Conservation (phyloP, 2,329 filamentous ascomycete species). For the Coleophoma cylindrospora region DNA sequence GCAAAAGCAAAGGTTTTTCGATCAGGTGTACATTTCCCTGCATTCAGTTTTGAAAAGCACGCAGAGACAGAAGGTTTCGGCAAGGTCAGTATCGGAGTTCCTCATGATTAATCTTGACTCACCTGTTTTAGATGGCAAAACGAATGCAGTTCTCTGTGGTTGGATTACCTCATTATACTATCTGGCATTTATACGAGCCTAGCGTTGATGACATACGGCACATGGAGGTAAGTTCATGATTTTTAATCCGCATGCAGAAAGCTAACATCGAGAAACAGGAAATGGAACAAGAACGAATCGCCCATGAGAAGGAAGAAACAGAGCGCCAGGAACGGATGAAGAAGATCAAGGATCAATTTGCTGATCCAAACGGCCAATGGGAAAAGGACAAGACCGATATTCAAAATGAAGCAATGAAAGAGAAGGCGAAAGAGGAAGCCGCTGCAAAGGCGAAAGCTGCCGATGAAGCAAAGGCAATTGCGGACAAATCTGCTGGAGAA, state of each 20-base stretch:
- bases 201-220: slow-evolving; percentile 94
- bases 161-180: slow-evolving; percentile 93
- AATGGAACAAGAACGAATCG: slow-evolving; percentile 84
- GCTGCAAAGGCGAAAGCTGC: slow-evolving; percentile 11
- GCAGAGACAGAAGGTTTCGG: slow-evolving; percentile 98
- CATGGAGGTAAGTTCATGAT: slow-evolving; percentile 65
- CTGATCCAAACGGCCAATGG: slow-evolving; percentile 75
- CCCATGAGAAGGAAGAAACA: slow-evolving; percentile 74
- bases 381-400: slow-evolving; percentile 84
- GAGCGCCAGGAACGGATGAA: slow-evolving; percentile 67
- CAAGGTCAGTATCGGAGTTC: slow-evolving; percentile 58
- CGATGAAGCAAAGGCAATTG: slow-evolving; percentile 3
- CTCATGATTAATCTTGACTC: slow-evolving; percentile 3
- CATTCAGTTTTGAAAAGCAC: slow-evolving; percentile 98
- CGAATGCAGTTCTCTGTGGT: slow-evolving; percentile 95
- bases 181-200: slow-evolving; percentile 99
- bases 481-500: slow-evolving; percentile 5
- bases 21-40: slow-evolving; percentile 92
- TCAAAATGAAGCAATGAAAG: slow-evolving; percentile 58
- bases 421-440: slow-evolving; percentile 38
- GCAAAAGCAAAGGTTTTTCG: slow-evolving; percentile 96
- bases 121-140: slow-evolving; percentile 74
- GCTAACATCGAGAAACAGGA: slow-evolving; percentile 47
- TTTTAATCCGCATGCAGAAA: background rate
- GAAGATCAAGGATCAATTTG: slow-evolving; percentile 77